Conservation (phyloP, 1,139 yeast genomes). For the Protomyces pachydermus region DNA sequence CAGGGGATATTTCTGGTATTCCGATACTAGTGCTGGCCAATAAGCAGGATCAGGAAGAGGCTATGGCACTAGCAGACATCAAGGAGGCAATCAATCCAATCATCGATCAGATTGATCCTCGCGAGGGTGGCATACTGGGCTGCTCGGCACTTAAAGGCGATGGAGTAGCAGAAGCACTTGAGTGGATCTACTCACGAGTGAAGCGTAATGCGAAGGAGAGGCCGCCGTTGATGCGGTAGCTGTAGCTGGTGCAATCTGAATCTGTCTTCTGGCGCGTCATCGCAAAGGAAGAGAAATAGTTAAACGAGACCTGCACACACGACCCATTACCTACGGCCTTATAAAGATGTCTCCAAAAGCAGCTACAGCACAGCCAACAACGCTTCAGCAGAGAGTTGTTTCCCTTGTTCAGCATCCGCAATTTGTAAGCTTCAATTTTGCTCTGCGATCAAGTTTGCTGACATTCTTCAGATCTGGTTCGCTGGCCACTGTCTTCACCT, state of each 20-base stretch:
- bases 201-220: constrained; percentile 69
- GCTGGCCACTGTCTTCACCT: constrained; percentile 68
- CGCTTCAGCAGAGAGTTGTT: background rate
- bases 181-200: constrained; percentile 77
- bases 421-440: background rate
- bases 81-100: constrained; percentile 74
- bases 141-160: constrained; percentile 82
- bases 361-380: background rate
- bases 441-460: background rate
- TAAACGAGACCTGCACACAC: background rate
- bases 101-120: constrained; percentile 77
- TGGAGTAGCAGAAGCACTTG: constrained; percentile 79
- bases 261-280: background rate
- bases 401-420: background rate
- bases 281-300: background rate
- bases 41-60: constrained; percentile 84
- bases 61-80: constrained; percentile 71
- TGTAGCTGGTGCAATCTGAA: background rate
- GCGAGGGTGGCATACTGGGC: constrained; percentile 85
- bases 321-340: background rate
- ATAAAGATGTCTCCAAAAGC: background rate
- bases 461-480: constrained; percentile 35
- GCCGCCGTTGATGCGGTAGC: constrained; percentile 50
- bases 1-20: constrained; percentile 53
- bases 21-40: constrained; percentile 93